phyloP scores from a whole-genome alignment of 148 eudicot species.

The Nepenthes gracilis region DNA sequence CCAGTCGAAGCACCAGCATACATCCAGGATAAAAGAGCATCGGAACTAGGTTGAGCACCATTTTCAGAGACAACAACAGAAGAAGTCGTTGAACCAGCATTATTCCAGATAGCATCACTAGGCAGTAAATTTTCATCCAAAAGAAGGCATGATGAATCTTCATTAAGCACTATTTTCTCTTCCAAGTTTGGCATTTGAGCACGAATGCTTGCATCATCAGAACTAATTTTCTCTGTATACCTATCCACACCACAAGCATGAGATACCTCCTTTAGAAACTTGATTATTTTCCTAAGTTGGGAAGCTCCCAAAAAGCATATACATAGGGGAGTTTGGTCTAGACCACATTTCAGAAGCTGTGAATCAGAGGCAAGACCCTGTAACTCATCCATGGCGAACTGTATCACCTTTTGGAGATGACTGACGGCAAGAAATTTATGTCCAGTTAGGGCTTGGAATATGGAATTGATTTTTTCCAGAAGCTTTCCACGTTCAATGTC shows the following conservation, averaged over 20 bases:
- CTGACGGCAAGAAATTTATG: constrained; percentile 65
- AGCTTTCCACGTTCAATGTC: constrained; percentile 70
- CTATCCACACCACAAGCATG: constrained; percentile 58
- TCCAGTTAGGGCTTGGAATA: constrained; percentile 44
- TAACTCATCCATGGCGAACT: constrained; percentile 62
- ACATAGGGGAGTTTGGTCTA: constrained; percentile 70
- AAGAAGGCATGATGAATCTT: constrained; percentile 48
- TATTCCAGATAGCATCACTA: constrained; percentile 17
- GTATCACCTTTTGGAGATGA: constrained; percentile 64
- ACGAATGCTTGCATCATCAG: constrained; percentile 28
- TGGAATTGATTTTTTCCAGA: constrained; percentile 57
- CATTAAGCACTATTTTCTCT: constrained; percentile 47
- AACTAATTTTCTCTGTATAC: constrained; percentile 45
- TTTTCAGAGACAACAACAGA: constrained; percentile 2
- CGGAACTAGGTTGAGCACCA: constrained; percentile 21
- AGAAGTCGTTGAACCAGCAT: constrained; percentile 14
- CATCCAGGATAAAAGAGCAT: constrained; percentile 77
- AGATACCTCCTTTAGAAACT: constrained; percentile 64
- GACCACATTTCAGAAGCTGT: constrained; percentile 47
- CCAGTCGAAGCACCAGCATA: constrained; percentile 45
- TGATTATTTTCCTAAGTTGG: constrained; percentile 57
- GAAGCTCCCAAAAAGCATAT: constrained; percentile 77
- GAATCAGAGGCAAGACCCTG: constrained; percentile 61
- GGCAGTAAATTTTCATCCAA: constrained; percentile 53
- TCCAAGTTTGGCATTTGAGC: constrained; percentile 23